Base-by-base conservation (phyloP, 2,329 filamentous ascomycete genomes). In the Rutstroemia sp. region DNA sequence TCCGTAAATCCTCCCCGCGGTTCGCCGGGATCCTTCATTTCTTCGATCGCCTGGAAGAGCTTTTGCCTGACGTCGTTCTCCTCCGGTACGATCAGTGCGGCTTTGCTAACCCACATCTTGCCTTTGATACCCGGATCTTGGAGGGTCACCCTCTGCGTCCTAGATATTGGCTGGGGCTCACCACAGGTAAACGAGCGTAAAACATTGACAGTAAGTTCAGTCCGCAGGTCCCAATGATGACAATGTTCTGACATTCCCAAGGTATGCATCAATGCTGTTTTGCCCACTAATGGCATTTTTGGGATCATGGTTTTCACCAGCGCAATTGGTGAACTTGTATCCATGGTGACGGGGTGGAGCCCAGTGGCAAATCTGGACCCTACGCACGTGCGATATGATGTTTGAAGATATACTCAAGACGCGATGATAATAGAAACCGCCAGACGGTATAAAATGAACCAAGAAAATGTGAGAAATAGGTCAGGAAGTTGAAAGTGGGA, bases 101-200 rank as follows among this genome's bases (percentile, higher is more conserved):
- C 85, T 55, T 82, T 87, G 65, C 85, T 86, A 23, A 95, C 78
- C 92, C 92, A 96, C 62, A 94, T 83, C 46, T 80, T 81, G 4
- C 90, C 90, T 67, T 89, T 91, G 67, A 95, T 76, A 0, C 82
- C 83, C 0, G 79, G 79, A 53, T 88, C 86, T 56, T 76, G 81
- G 45, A 81, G 72, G 1, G 81, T 79, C 14, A 81, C 63, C 42
- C 72, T 74, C 71, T 96, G 92, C 5, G 79, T 72, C 58, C 82
- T 78, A 0, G 79, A 75, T 27, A 95, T 72, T 4, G 74, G 72
- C 14, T 65, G 41, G 47, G 59, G 62, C 49, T 64, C 47, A 16
- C 70, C 68, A 16, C 23, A 21, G 50, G 90, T 69, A 54, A 90
- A 75, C 0, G 80, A 81, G 18, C 89, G 85, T 16, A 96, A 70